Evolutionary conservation across 805 yeast species (phyloP).

Genomic region (Candida ficus): DNA sequence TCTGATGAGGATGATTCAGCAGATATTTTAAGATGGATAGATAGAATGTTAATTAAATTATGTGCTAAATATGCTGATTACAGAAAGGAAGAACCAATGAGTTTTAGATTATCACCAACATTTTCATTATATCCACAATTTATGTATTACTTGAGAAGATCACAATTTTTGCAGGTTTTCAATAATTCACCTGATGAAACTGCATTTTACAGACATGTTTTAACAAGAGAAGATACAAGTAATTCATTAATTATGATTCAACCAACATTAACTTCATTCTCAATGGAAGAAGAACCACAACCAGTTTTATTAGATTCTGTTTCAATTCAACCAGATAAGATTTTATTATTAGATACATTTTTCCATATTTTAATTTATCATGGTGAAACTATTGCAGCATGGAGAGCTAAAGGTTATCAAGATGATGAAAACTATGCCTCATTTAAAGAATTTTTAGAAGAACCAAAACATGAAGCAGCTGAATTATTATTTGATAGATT

Average conservation of each 20-base stretch:
- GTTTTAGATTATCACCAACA: slow-evolving; percentile 79
- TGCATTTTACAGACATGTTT: slow-evolving; percentile 90
- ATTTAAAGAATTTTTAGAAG: slow-evolving; percentile 79
- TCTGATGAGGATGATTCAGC: slow-evolving; percentile 82
- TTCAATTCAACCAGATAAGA: slow-evolving; percentile 83
- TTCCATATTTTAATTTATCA: slow-evolving; percentile 95
- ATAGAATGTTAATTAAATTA: slow-evolving; percentile 80
- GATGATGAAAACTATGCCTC: slow-evolving; percentile 86
- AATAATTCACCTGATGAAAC: slow-evolving; percentile 99
- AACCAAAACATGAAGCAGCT: slow-evolving; percentile 90
- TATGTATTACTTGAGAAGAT: slow-evolving; percentile 90
- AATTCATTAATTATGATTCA: slow-evolving; percentile 96
- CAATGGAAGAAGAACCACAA: slow-evolving; percentile 78
- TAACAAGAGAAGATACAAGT: slow-evolving; percentile 85
- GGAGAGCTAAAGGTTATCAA: slow-evolving; percentile 96
- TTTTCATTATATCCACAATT: slow-evolving; percentile 93
- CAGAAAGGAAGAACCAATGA: slow-evolving; percentile 74
- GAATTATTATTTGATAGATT: slow-evolving; percentile 86
- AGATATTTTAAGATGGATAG: slow-evolving; percentile 92
- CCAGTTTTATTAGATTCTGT: slow-evolving; percentile 93
- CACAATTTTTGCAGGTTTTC: slow-evolving; percentile 93
- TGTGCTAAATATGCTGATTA: slow-evolving; percentile 94
- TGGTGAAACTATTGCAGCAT: slow-evolving; percentile 90
- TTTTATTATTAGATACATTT: slow-evolving; percentile 87
- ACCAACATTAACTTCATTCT: slow-evolving; percentile 87